Base-by-base conservation (phyloP, 257 asterid genomes). In the Ilex asprella region DNA sequence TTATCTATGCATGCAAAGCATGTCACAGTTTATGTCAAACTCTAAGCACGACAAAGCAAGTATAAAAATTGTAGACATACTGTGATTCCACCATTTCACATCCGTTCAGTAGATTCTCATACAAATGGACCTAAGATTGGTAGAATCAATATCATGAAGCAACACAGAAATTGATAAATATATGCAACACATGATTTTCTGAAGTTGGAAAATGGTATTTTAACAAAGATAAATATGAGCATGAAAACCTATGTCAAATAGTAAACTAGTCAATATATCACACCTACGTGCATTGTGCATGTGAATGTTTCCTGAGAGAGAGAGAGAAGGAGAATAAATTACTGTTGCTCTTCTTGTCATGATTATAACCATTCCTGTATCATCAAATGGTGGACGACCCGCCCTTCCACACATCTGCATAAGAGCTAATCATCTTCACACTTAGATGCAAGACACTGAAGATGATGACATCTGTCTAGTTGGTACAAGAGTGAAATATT, bases 351-450 rank as follows among this genome's bases (percentile, higher is more conserved):
- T 86, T 77, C 99, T 86, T 76, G 99, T 92, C 99, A 92, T 92
- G 71, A 92, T 92, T 75, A 92, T 79, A 80, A 86, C 97, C 71
- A 77, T 80, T 68, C 99, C 99, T 3, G 97, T 85, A 77, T 92
- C 95, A 72, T 92, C 99, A 78, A 89, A 92, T 39, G 97, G 99
- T 56, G 96, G 99, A 67, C 99, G 97, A 53, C 97, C 99, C 55
- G 99, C 99, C 76, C 99, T 86, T 74, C 97, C 99, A 67, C 89
- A 81, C 99, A 92, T 92, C 99, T 89, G 91, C 81, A 78, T 30
- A 64, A 46, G 67, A 56, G 60, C 54, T 60, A 32, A 52, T 55
- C 74, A 57, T 70, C 67, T 70, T 62, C 55, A 68, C 43, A 58
- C 12, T 49, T 21, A 58, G 70, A 76, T 63, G 49, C 10, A 59